Base-by-base conservation (phyloP, 306 rosid genomes). In the Sicyos edulis region DNA sequence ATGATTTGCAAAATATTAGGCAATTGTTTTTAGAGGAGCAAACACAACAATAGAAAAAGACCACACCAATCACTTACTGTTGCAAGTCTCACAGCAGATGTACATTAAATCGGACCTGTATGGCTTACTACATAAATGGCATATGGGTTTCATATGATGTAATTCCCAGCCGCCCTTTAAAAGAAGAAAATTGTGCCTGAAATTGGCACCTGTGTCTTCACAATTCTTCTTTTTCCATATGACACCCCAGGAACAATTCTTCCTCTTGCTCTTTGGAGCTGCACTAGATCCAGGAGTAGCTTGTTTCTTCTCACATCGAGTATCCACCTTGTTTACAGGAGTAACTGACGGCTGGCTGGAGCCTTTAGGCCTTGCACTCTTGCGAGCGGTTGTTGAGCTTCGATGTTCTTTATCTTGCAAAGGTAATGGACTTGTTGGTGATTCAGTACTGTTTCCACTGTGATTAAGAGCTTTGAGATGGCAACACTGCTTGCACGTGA, bases 71-170 rank as follows among this genome's bases (percentile, higher is more conserved):
- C n/a, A n/a, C 99, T 82, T 84, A 95, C 99, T 81, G 42, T 73
- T 73, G 85, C 99, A 95, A 62, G 82, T 58, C 70, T 89, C 95
- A 19, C 99, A 95, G 79, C 86, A 68, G 70, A 95, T 79, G 84
- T 95, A 95, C 88, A 84, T 91, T 83, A 87, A 76, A 79, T 91
- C 95, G 29, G 91, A 75, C 72, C 80, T 83, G 75, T 95, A 95
- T 66, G 87, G 82, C 86, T 81, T 80, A 17, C 70, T 83, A 77
- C 99, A 95, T 83, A 95, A 62, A 82, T 78, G 84, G 79, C 99
- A 95, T 63, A 64, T 49, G 67, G 99, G 97, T 34, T 73, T 21
- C 74, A 73, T 24, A 20, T 79, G 75, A 75, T 78, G 85, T 44
- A 58, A 56, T 76, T 74, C 75, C 4, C 74, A 79, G 49, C 85